These are phyloP conservation scores for Cytauxzoon felis DNA, from an alignment of 169 alveolate genomes.

Conservation along the genomic window DNA sequence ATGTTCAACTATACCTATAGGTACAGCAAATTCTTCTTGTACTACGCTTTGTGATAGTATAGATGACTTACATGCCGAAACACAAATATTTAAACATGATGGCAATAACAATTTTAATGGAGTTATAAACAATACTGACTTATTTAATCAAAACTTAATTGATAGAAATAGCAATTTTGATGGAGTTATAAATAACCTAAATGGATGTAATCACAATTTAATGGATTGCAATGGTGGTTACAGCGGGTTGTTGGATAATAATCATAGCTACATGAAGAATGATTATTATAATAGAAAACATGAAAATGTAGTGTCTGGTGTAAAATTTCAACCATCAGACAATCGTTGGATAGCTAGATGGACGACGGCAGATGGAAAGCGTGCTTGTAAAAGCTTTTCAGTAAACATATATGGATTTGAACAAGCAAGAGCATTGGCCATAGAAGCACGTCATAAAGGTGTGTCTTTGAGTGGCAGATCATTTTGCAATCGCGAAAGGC, in stretches of 20 bases:
- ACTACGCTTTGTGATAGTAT: slow-evolving; percentile 53
- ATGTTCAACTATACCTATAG: slow-evolving; percentile 1
- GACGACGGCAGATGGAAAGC: slow-evolving; percentile 78
- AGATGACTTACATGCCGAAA: slow-evolving; percentile 24
- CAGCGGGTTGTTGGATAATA: not conserved
- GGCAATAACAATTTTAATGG: no score
- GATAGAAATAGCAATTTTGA: no score
- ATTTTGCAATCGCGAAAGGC: slow-evolving; percentile 63
- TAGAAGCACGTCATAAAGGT: slow-evolving; percentile 74
- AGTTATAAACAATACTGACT: no score
- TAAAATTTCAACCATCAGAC: slow-evolving; percentile 74
- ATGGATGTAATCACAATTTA: no score
- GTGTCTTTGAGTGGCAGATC: slow-evolving; percentile 63
- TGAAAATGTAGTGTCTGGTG: slow-evolving; percentile 66
- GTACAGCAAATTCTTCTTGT: slow-evolving; percentile 33
- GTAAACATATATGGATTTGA: slow-evolving; percentile 72
- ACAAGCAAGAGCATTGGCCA: slow-evolving; percentile 72
- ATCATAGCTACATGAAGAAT: not conserved
- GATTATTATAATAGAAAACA: no score
- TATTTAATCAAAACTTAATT: no score
- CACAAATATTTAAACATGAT: no score
- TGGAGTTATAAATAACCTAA: no score
- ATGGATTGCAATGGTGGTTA: no score
- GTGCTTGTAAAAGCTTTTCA: slow-evolving; percentile 74
- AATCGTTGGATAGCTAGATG: slow-evolving; percentile 79